A percentile compares a stretch with the other conserved stretches of the same genome.
Conservation (phyloP, 306 rosid genomes). For the Neltuma alba region DNA sequence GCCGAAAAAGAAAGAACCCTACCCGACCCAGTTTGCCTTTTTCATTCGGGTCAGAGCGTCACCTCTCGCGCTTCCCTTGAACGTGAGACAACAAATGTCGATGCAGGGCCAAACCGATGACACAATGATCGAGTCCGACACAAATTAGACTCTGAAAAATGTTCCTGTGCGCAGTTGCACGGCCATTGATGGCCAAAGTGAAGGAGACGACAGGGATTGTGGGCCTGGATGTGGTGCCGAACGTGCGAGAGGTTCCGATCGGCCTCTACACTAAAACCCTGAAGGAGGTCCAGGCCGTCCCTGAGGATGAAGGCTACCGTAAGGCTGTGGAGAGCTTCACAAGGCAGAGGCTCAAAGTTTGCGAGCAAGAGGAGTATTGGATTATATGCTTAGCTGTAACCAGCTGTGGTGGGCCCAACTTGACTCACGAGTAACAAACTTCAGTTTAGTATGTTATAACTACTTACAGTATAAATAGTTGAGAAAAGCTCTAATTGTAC, state of each 20-base stretch:
- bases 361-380: slow-evolving; percentile 83
- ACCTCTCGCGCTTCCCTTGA: too few species aligned
- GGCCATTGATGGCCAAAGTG: slow-evolving; percentile 87
- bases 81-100: too few species aligned
- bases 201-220: slow-evolving; percentile 90
- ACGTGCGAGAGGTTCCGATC: slow-evolving; percentile 79
- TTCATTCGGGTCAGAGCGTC: too few species aligned
- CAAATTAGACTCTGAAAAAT: slow-evolving; percentile 32
- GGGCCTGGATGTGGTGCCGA: slow-evolving; percentile 86
- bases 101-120: background rate
- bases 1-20: too few species aligned
- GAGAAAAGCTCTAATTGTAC: too few species aligned
- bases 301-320: slow-evolving; percentile 90
- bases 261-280: slow-evolving; percentile 74
- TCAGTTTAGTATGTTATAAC: too few species aligned
- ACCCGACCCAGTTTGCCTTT: too few species aligned
- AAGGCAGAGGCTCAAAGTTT: slow-evolving; percentile 68
- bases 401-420: too few species aligned
- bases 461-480: too few species aligned
- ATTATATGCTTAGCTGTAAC: slow-evolving; percentile 75
- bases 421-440: too few species aligned
- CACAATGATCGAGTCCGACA: slow-evolving; percentile 5
- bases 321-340: slow-evolving; percentile 94
- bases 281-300: slow-evolving; percentile 84
- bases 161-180: slow-evolving; percentile 78